phyloP scores from a whole-genome alignment of 2,329 filamentous ascomycete species.

The Fusarium phyllophilum region DNA sequence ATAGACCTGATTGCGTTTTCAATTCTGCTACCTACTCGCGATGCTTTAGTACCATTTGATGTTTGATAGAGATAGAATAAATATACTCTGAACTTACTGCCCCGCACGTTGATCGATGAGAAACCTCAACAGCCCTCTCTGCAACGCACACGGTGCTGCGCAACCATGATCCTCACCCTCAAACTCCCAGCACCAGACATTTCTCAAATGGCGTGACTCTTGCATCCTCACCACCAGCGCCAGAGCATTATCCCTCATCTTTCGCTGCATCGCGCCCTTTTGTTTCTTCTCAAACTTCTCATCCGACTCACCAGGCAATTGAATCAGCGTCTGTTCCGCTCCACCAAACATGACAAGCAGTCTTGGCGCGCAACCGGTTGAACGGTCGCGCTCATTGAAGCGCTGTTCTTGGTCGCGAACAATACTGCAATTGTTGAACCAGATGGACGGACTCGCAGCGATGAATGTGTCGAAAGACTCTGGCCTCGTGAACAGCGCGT shows the following conservation, averaged over 20 bases:
- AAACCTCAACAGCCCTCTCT: conserved; percentile 37
- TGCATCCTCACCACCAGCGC: conserved; percentile 35
- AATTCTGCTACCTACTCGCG: background rate
- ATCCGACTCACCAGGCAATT: conserved; percentile 42
- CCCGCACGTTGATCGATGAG: conserved; percentile 18
- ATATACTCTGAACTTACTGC: background rate
- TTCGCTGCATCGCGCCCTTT: conserved; percentile 27
- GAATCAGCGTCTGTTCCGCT: conserved; percentile 46
- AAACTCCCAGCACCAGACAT: conserved; percentile 42
- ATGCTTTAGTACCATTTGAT: background rate
- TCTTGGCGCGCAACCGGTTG: conserved; percentile 36
- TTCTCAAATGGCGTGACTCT: conserved; percentile 25
- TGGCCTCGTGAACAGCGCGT: conserved; percentile 54
- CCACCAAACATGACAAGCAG: conserved; percentile 49
- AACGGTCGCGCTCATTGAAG: conserved; percentile 33
- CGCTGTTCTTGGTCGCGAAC: conserved; percentile 44
- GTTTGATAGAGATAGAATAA: background rate
- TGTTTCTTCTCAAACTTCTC: conserved; percentile 45
- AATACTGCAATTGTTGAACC: conserved; percentile 58
- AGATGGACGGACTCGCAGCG: conserved; percentile 58
- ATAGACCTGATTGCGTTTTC: background rate
- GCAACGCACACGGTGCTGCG: conserved; percentile 34
- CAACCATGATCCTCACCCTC: conserved; percentile 43
- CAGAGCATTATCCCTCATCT: conserved; percentile 39
- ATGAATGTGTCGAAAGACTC: conserved; percentile 56